Evolutionary conservation across 2,329 filamentous ascomycete species (phyloP), one percentile per base, ranked within the genome.

Genomic region (Fusarium sp.): DNA sequence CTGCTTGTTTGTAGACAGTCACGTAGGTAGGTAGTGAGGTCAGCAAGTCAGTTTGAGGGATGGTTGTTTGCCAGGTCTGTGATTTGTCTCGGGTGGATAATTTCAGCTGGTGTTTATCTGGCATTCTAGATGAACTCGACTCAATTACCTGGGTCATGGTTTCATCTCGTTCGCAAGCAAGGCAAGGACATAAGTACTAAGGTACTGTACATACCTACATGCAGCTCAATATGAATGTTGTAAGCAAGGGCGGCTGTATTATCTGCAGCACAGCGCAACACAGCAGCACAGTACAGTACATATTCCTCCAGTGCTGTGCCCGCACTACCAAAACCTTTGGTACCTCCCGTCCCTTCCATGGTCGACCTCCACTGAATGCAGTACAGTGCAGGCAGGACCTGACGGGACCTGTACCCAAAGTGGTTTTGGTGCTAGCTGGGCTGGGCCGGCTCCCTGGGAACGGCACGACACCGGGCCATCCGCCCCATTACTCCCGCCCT

Each of bases 401-500:
- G 43, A 54, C 46, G 57, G 42, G 47, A 44, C 58, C 61, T 63
- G 63, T 66, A 32, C 30, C 62, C 46, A 52, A 66, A 54, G 46
- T 66, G 62, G 40, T 56, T 55, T 62, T 50, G 66, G 65, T 68
- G 68, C 66, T 74, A 73, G 66, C 73, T 77, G 73, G 53, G 43
- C 53, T 56, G 53, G 68, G 75, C 76, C 77, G 75, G 73, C 71
- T 76, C 71, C 73, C 76, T 80, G 79, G 78, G 78, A 79, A 76
- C 78, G 79, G 77, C 79, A 77, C 78, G 78, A 79, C 78, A 78
- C 77, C 77, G 77, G 78, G 67, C 79, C 75, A 79, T 77, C 78
- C 77, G 77, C 73, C 78, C 77, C 76, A 76, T 77, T 78, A 75
- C 79, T 80, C 79, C 79, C 78, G 77, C 71, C 73, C 68, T 76